Conservation (phyloP, 1,284 basidiomycete genomes). For the Laetiporus sulphureus region DNA sequence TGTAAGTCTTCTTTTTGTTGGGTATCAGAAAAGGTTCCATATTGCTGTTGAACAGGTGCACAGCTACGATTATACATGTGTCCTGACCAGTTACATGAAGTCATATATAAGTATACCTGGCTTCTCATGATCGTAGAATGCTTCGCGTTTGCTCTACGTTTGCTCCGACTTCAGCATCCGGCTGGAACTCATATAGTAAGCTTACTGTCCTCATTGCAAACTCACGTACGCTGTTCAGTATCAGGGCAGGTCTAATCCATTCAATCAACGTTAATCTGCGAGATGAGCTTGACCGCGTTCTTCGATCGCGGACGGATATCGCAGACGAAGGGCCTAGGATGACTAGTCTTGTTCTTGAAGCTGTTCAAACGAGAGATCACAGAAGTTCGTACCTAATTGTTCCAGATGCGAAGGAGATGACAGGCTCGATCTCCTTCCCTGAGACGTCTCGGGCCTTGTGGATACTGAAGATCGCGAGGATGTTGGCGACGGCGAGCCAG, state of each 20-base stretch:
- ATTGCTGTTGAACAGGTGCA: neutral
- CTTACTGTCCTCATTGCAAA: neutral
- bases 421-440: conserved; percentile 6
- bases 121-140: neutral
- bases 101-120: too few relatives aligned
- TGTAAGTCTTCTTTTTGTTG: neutral
- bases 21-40: neutral
- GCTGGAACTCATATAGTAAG: too few relatives aligned
- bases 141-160: too few relatives aligned
- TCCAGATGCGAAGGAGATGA: neutral
- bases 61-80: neutral
- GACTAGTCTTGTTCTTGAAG: neutral
- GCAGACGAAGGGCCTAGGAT: neutral
- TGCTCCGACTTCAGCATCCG: too few relatives aligned
- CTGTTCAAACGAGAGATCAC: neutral
- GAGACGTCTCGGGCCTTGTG: conserved; percentile 5
- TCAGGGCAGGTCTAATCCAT: neutral
- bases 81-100: neutral
- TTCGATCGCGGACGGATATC: neutral
- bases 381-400: conserved; percentile 1
- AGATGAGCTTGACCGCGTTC: neutral
- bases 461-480: conserved; percentile 12
- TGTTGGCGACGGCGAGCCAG: conserved; percentile 16
- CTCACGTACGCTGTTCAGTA: neutral
- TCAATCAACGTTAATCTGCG: neutral